Percentiles rank a stretch among this genome's conserved stretches.
phyloP scores from a whole-genome alignment of 345 rosid genomes.

The Carallia pectinifolia region DNA sequence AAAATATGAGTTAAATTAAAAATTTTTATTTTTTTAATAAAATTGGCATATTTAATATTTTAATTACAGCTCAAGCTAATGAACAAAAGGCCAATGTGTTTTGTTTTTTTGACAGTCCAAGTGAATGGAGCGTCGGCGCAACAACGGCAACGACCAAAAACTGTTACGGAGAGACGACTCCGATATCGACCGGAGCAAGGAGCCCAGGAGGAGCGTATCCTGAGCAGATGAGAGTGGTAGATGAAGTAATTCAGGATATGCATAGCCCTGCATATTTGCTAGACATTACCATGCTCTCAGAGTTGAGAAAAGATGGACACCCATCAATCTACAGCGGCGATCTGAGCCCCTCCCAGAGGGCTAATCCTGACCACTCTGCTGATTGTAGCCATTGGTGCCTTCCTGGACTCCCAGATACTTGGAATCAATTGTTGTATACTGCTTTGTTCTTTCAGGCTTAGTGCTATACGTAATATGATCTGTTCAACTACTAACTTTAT shows the following conservation, averaged over 20 bases:
- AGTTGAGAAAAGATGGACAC: conserved; percentile 22
- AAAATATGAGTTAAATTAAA: too few relatives aligned
- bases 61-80: too few relatives aligned
- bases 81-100: too few relatives aligned
- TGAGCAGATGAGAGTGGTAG: conserved; percentile 64
- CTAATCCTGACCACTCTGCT: neutral
- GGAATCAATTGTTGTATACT: conserved; percentile 24
- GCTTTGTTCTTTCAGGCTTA: neutral
- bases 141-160: conserved; percentile 37
- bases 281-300: conserved; percentile 20
- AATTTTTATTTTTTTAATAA: too few relatives aligned
- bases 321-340: conserved; percentile 42
- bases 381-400: conserved; percentile 37
- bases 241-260: conserved; percentile 54
- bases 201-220: conserved; percentile 60
- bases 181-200: conserved; percentile 45
- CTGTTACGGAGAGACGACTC: conserved; percentile 75
- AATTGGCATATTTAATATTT: too few relatives aligned
- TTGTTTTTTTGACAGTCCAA: conserved; percentile 45
- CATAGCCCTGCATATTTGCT: conserved; percentile 38
- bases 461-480: too few relatives aligned
- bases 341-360: conserved; percentile 38
- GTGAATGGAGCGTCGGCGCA: conserved; percentile 61
- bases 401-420: conserved; percentile 29
- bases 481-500: too few relatives aligned